These are phyloP conservation scores for Suillus alpinus DNA, from an alignment of 768 basidiomycete genomes.

Conservation along the genomic window DNA sequence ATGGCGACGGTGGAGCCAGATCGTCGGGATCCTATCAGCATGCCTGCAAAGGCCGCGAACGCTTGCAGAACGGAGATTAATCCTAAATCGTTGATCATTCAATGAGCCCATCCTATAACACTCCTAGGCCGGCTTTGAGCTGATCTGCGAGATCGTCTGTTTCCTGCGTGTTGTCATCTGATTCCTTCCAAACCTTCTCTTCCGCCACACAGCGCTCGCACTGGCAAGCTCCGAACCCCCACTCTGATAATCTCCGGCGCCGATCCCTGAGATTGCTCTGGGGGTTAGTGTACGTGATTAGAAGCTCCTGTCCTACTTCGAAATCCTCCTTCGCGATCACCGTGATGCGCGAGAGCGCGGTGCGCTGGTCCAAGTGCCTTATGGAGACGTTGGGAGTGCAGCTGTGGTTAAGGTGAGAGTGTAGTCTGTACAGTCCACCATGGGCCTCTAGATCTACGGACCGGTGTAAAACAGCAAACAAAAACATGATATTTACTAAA, in stretches of 20 bases:
- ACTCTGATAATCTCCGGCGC: slow-evolving; percentile 53
- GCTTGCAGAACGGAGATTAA: not conserved
- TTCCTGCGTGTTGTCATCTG: slow-evolving; percentile 16
- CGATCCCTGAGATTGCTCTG: slow-evolving; percentile 36
- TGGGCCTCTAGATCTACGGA: slow-evolving; percentile 74
- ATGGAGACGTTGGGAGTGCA: slow-evolving; percentile 80
- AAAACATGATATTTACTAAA: not conserved
- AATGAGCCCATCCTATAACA: slow-evolving; percentile 26
- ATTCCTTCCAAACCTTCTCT: slow-evolving; percentile 28
- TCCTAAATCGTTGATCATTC: not conserved
- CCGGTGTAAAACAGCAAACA: slow-evolving; percentile 6
- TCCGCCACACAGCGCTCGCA: slow-evolving; percentile 72
- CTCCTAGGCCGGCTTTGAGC: slow-evolving; percentile 63
- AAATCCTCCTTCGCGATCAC: slow-evolving; percentile 67
- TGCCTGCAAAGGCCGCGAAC: not conserved
- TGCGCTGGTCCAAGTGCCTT: slow-evolving; percentile 69
- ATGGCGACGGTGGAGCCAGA: no score
- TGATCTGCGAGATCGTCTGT: slow-evolving; percentile 54
- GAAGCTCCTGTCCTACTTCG: slow-evolving; percentile 67
- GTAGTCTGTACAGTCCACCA: slow-evolving; percentile 81
- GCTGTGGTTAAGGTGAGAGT: slow-evolving; percentile 85
- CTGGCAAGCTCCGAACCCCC: slow-evolving; percentile 72
- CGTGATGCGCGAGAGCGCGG: slow-evolving; percentile 70
- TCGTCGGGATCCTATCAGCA: not conserved
- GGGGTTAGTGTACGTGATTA: slow-evolving; percentile 79